Conservation (phyloP, 306 rosid species). For the Quercus engelmannii region DNA sequence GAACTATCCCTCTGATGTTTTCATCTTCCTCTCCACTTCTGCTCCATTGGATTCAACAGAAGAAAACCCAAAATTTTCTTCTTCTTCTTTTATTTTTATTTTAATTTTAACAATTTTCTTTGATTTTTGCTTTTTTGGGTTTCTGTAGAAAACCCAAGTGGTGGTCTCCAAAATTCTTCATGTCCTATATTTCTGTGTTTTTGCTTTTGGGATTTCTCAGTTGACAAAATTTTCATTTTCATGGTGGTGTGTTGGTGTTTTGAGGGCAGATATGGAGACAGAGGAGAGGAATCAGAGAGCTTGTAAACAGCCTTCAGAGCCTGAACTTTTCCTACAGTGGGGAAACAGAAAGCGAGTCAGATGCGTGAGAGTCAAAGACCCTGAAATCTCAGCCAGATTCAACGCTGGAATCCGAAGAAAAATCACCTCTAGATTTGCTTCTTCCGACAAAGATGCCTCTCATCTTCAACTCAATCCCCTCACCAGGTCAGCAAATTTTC, state of each 20-base stretch:
- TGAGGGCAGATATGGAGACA: slow-evolving; percentile 51
- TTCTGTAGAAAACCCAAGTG: neutral
- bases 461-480: slow-evolving; percentile 58
- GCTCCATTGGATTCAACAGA: neutral
- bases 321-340: slow-evolving; percentile 81
- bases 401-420: slow-evolving; percentile 58
- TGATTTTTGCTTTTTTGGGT: neutral
- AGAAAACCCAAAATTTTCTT: neutral
- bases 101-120: neutral
- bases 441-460: slow-evolving; percentile 45
- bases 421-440: slow-evolving; percentile 30
- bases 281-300: slow-evolving; percentile 61
- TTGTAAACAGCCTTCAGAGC: slow-evolving; percentile 43
- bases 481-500: slow-evolving; percentile 44
- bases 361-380: slow-evolving; percentile 75
- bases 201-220: no score
- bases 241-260: neutral
- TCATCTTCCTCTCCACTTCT: neutral
- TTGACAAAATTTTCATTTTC: neutral
- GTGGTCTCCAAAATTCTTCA: no score
- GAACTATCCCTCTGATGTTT: neutral
- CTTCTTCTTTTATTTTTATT: neutral
- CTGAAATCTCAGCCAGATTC: slow-evolving; percentile 54
- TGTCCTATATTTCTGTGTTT: no score
- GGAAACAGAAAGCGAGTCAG: slow-evolving; percentile 59